Conservation (phyloP, 345 rosid species). For the Gossypium anomalum region DNA sequence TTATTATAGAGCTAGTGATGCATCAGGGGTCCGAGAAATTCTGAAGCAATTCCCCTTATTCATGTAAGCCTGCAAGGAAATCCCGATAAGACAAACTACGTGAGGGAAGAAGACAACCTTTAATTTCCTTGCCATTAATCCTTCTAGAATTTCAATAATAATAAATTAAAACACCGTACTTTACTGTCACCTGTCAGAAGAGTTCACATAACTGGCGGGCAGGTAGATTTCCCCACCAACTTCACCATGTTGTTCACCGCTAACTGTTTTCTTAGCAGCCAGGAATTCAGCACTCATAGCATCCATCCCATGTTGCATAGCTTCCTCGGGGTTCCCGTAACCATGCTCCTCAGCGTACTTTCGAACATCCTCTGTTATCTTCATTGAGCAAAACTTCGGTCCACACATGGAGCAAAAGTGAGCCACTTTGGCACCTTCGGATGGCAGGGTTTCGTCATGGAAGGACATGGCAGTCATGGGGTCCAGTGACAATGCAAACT, state of each 20-base stretch:
- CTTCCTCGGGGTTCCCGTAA: conserved; percentile 90
- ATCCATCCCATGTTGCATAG: conserved; percentile 78
- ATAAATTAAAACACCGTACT: conserved; percentile 14
- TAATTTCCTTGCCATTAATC: too few relatives aligned
- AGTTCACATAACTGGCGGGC: conserved; percentile 54
- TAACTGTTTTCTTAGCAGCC: conserved; percentile 80
- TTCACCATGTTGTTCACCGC: conserved; percentile 98
- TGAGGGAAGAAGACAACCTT: not conserved
- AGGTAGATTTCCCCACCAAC: conserved; percentile 93
- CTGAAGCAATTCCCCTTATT: not conserved
- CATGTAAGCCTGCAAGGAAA: conserved; percentile 26
- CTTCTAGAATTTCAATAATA: not conserved
- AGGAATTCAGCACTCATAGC: conserved; percentile 94
- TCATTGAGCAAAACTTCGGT: conserved; percentile 99
- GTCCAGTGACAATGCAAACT: conserved; percentile 94
- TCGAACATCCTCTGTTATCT: conserved; percentile 96
- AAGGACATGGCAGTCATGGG: conserved; percentile 97
- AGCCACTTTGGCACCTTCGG: conserved; percentile 98
- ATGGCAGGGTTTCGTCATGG: conserved; percentile 96
- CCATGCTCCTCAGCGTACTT: conserved; percentile 97
- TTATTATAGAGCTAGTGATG: conserved; percentile 12
- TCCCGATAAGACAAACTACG: not conserved
- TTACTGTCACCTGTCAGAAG: conserved; percentile 50
- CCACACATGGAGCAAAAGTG: conserved; percentile 99
- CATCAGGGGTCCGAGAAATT: conserved; percentile 2